phyloP scores from a whole-genome alignment of 2,329 filamentous ascomycete species.

The Exophiala sp. region DNA sequence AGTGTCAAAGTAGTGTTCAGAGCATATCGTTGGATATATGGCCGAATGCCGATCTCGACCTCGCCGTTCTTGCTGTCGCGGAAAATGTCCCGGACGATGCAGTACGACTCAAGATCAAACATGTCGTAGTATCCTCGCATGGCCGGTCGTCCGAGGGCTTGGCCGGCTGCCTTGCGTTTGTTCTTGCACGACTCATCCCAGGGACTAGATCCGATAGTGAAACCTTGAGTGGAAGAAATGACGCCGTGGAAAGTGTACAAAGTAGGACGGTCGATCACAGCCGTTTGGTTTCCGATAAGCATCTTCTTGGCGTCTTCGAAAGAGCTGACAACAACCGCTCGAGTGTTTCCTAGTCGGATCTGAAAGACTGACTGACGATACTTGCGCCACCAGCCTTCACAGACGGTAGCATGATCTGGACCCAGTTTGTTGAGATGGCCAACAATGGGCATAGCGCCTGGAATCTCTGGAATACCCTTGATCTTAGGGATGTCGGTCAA shows the following conservation, averaged over 20 bases:
- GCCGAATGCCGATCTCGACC: conserved; percentile 60
- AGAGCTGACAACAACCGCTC: conserved; percentile 69
- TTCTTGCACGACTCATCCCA: conserved; percentile 74
- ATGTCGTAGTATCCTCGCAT: conserved; percentile 72
- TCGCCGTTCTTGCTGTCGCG: conserved; percentile 58
- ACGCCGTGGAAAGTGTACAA: conserved; percentile 74
- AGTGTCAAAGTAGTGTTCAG: conserved; percentile 70
- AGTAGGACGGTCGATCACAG: conserved; percentile 68
- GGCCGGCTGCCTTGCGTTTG: conserved; percentile 68
- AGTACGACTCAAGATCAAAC: conserved; percentile 68
- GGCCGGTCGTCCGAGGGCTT: conserved; percentile 67
- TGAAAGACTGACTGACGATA: conserved; percentile 59
- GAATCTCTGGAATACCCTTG: conserved; percentile 56
- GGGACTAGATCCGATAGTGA: conserved; percentile 74
- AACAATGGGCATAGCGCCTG: conserved; percentile 53
- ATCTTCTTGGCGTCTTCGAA: conserved; percentile 65
- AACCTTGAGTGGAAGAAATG: conserved; percentile 67
- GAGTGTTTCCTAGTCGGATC: conserved; percentile 38
- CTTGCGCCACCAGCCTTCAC: conserved; percentile 53
- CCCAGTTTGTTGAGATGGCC: conserved; percentile 58
- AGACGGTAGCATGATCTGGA: conserved; percentile 50
- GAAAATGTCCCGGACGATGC: conserved; percentile 65
- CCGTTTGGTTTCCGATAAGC: conserved; percentile 69
- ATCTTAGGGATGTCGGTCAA: conserved; percentile 54
- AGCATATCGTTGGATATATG: conserved; percentile 67